Percentiles rank a stretch among this genome's conserved stretches.
These are phyloP conservation scores for Eucalyptus sp. DNA, from an alignment of 345 rosid genomes.

Conservation along the genomic window DNA sequence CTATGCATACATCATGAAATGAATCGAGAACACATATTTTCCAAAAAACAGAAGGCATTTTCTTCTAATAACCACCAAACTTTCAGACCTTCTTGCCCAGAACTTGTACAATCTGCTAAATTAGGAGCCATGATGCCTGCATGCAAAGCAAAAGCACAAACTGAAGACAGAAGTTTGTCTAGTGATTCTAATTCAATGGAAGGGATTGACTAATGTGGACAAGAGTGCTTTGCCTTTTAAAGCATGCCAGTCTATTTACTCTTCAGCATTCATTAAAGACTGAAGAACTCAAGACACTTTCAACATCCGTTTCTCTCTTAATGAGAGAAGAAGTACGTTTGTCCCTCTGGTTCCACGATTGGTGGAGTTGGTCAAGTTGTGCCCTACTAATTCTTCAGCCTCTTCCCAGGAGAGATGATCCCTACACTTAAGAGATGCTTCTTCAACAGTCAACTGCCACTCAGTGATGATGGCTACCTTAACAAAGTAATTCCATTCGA, in stretches of 20 bases:
- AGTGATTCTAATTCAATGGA: neutral
- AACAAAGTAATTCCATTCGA: slow-evolving; percentile 67
- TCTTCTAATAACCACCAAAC: slow-evolving; percentile 34
- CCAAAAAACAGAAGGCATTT: slow-evolving; percentile 71
- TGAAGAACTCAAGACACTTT: neutral
- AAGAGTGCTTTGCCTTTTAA: neutral
- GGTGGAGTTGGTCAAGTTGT: slow-evolving; percentile 75
- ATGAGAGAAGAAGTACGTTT: neutral
- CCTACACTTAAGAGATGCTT: slow-evolving; percentile 71
- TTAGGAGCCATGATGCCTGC: slow-evolving; percentile 21
- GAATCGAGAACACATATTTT: slow-evolving; percentile 62
- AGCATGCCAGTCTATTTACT: neutral
- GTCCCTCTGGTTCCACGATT: slow-evolving; percentile 56
- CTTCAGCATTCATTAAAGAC: neutral
- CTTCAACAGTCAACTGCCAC: slow-evolving; percentile 74
- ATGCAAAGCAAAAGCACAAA: slow-evolving; percentile 21
- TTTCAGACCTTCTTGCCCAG: slow-evolving; percentile 61
- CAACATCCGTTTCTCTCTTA: neutral
- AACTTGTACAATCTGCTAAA: slow-evolving; percentile 31
- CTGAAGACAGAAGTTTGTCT: slow-evolving; percentile 24
- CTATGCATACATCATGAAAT: slow-evolving; percentile 84
- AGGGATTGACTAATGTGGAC: neutral
- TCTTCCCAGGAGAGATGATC: slow-evolving; percentile 95
- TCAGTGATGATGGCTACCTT: slow-evolving; percentile 79
- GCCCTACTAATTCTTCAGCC: slow-evolving; percentile 86